These are phyloP conservation scores for Porpolomopsis calyptriformis DNA, from an alignment of 768 basidiomycete species.

Conservation along the genomic window DNA sequence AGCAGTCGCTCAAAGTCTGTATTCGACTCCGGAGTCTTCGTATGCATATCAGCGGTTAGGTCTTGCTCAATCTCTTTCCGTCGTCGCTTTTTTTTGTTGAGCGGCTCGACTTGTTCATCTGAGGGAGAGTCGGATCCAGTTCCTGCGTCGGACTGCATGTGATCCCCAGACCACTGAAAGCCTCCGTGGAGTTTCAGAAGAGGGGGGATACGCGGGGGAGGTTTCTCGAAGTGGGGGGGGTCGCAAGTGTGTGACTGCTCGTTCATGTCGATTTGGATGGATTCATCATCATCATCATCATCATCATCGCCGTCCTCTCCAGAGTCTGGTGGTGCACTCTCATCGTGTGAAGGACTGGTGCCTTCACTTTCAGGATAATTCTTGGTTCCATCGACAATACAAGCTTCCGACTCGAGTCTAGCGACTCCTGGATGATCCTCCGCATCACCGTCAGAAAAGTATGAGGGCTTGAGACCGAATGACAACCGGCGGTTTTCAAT, in stretches of 20 bases:
- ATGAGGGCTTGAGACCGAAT: conserved; percentile 82
- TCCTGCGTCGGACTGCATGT: conserved; percentile 27
- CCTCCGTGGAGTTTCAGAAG: conserved; percentile 44
- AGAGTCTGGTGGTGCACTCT: conserved; percentile 15
- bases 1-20: conserved; percentile 91
- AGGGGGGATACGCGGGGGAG: conserved; percentile 6
- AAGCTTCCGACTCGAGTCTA: conserved; percentile 18
- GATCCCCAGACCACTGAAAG: conserved; percentile 60
- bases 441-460: conserved; percentile 63
- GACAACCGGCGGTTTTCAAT: conserved; percentile 73
- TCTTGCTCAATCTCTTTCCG: conserved; percentile 69
- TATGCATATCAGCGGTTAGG: conserved; percentile 80
- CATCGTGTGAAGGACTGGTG: conserved; percentile 8
- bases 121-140: conserved; percentile 33
- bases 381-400: conserved; percentile 17
- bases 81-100: conserved; percentile 52
- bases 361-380: conserved; percentile 19
- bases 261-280: conserved; percentile 38
- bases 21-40: conserved; percentile 77
- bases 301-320: conserved; percentile 13
- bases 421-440: conserved; percentile 25
- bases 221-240: conserved; percentile 5
- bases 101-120: conserved; percentile 36
- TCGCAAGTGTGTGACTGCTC: conserved; percentile 18
- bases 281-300: conserved; percentile 24